Base-by-base conservation (phyloP, 1,139 yeast genomes). In the Pichia terricola region DNA sequence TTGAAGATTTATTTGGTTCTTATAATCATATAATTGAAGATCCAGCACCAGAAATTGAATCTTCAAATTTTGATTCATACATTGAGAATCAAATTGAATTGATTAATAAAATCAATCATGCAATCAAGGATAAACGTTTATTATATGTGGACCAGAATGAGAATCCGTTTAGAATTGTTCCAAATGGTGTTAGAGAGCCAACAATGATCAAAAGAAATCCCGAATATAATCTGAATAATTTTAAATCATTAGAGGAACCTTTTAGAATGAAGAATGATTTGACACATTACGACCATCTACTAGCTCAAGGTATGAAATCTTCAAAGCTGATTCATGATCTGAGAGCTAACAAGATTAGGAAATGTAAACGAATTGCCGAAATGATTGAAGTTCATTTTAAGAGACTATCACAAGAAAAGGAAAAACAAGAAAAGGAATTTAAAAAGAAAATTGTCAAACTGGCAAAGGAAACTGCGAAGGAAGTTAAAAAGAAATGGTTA, bases 371-470 rank as follows among this genome's bases (percentile, higher is more conserved):
- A 53, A 72, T 88, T 16, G 81, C 96, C 0, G 78, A 73, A 40
- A 85, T 88, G 84, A 69, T 94, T 32, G 97, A 89, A 49, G 79
- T 73, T 42, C 94, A 91, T 65, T 91, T 88, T 66, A 84, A 83
- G 55, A 79, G 88, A 62, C 73, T 85, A 46, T 79, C 81, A 2
- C 95, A 95, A 43, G 95, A 94, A 39, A 88, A 85, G 52, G 97
- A 91, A 52, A 75, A 95, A 50, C 75, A 79, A 48, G 73, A 74
- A 25, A 77, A 78, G 50, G 91, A 83, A 50, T 74, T 78, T 53
- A 89, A 85, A 54, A 83, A 72, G 51, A 77, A 77, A 48, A 69
- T 84, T 49, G 70, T 73, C 46, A 77, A 74, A 46, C 64, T 89
- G 34, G 95, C 96, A 31, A 77, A 88, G 53, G 72, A 79, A 45